Conservation (phyloP, 352 stramenopile species). For the Pythium volutum region DNA sequence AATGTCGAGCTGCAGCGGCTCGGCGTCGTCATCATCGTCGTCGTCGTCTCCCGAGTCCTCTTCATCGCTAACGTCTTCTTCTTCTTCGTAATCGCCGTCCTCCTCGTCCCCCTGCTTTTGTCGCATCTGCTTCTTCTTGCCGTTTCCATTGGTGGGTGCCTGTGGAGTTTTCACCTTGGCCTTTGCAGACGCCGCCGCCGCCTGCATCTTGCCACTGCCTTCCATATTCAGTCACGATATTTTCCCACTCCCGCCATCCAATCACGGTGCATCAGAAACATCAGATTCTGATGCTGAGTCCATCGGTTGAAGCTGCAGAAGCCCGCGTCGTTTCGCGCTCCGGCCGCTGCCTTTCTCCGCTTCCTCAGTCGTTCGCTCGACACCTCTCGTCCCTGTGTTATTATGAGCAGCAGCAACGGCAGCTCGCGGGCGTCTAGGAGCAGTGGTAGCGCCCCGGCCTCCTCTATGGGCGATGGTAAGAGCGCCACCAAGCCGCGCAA, state of each 20-base stretch:
- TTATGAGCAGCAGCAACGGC: conserved; percentile 16
- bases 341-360: not conserved
- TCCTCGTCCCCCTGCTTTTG: not conserved
- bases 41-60: conserved; percentile 7
- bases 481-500: conserved; percentile 41
- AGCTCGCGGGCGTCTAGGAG: conserved; percentile 15
- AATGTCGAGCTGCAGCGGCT: conserved; percentile 28
- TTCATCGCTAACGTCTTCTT: not conserved
- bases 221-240: conserved; percentile 7
- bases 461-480: conserved; percentile 7
- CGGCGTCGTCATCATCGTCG: conserved; percentile 16
- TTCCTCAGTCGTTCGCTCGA: not conserved
- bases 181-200: conserved; percentile 2
- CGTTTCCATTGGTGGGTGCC: not conserved
- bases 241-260: not conserved
- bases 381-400: not conserved
- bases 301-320: not conserved
- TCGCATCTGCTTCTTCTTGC: conserved; percentile 5
- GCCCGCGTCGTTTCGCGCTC: not conserved
- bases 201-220: conserved; percentile 5
- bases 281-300: conserved; percentile 16
- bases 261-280: conserved; percentile 3
- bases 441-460: conserved; percentile 21
- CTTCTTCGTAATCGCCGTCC: not conserved
- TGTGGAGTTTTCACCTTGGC: not conserved